Evolutionary conservation across 495 filamentous ascomycete species (phyloP).

Genomic region (Chaetomium fimeti): DNA sequence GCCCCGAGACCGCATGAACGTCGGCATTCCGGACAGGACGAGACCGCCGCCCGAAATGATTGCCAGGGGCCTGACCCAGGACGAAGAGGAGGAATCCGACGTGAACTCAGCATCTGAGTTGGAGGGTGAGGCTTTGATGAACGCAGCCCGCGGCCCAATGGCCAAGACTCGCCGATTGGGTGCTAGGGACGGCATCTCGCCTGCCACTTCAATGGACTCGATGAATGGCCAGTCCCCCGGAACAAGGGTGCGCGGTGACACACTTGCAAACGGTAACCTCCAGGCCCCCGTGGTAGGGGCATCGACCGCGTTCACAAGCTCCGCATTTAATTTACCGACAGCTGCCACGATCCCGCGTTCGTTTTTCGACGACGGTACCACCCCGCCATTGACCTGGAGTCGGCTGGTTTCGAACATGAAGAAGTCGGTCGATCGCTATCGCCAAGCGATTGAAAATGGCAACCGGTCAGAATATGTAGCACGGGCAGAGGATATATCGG

Average conservation of each 20-base stretch:
- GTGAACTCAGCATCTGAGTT: conserved; percentile 79
- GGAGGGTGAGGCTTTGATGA: conserved; percentile 59
- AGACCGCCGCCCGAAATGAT: conserved; percentile 90
- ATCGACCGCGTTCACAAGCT: conserved; percentile 65
- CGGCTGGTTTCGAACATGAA: conserved; percentile 87
- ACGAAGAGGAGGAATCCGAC: conserved; percentile 81
- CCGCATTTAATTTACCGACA: conserved; percentile 53
- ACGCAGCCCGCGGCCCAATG: conserved; percentile 49
- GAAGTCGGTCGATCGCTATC: conserved; percentile 78
- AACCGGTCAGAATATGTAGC: conserved; percentile 87
- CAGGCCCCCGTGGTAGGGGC: conserved; percentile 59
- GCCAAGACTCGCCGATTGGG: conserved; percentile 57
- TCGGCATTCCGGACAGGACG: conserved; percentile 85
- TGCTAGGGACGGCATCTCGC: conserved; percentile 71
- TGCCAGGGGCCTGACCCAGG: conserved; percentile 75
- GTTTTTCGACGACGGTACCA: conserved; percentile 80
- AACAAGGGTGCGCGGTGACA: conserved; percentile 45
- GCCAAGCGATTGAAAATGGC: conserved; percentile 74
- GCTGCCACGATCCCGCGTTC: conserved; percentile 67
- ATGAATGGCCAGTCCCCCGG: conserved; percentile 61
- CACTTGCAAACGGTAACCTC: conserved; percentile 48
- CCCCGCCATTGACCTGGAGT: conserved; percentile 79
- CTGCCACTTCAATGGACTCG: conserved; percentile 89
- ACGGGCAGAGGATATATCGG: conserved; percentile 93
- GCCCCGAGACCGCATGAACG: conserved; percentile 80